phyloP scores from a whole-genome alignment of 73 alveolate genomes.

The Diophrys appendiculata region DNA sequence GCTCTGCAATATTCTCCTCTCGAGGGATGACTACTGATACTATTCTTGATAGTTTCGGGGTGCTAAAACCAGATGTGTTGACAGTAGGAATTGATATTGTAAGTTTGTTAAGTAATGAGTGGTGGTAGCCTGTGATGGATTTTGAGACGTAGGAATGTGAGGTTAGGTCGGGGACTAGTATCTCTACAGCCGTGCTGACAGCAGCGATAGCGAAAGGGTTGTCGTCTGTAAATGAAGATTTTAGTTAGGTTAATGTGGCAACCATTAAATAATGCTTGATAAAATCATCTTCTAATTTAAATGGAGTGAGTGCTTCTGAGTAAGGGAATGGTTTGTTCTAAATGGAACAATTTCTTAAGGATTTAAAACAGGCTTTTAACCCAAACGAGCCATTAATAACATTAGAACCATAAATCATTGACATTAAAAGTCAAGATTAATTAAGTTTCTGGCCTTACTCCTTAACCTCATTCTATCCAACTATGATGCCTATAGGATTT shows the following conservation, averaged over 20 bases:
- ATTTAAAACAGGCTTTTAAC: background rate
- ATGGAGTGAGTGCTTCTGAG: slow-evolving; percentile 30
- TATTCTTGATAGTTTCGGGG: slow-evolving; percentile 45
- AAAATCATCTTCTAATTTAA: slow-evolving; percentile 35
- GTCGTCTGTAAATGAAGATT: slow-evolving; percentile 13
- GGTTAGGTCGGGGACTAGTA: slow-evolving; percentile 56
- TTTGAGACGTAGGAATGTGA: slow-evolving; percentile 24
- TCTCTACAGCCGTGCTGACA: slow-evolving; percentile 61
- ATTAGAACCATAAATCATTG: slow-evolving; percentile 25
- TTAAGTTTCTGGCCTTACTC: slow-evolving; percentile 41
- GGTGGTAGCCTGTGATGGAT: background rate
- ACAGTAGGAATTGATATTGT: slow-evolving; percentile 44
- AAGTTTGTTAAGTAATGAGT: slow-evolving; percentile 5
- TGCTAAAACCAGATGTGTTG: slow-evolving; percentile 63
- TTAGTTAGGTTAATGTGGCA: slow-evolving; percentile 33
- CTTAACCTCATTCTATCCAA: slow-evolving; percentile 13
- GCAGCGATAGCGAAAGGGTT: slow-evolving; percentile 57
- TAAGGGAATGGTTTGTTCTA: slow-evolving; percentile 67
- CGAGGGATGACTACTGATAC: slow-evolving; percentile 75
- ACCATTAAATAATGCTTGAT: slow-evolving; percentile 33
- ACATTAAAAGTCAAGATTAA: slow-evolving; percentile 23
- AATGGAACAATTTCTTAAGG: slow-evolving; percentile 7
- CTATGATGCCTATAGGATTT: slow-evolving; percentile 22
- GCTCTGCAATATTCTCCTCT: slow-evolving; percentile 61
- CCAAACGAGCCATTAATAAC: background rate